A percentile compares a stretch with the other conserved stretches of the same genome.
These are phyloP conservation scores for Arachis monticola DNA, from an alignment of 331 rosid species.

Conservation along the genomic window DNA sequence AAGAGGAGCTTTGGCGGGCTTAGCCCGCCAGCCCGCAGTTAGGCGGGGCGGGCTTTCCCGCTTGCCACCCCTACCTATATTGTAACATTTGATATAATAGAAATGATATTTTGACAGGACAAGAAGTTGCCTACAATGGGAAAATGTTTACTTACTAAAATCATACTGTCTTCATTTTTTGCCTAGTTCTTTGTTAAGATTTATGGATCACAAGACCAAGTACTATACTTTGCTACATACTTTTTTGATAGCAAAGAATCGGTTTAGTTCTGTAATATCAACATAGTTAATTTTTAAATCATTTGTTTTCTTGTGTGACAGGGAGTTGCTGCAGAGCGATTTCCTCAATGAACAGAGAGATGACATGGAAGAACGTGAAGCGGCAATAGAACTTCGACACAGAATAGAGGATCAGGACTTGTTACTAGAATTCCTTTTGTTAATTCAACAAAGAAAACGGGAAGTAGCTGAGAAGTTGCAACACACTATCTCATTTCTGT, in stretches of 20 bases:
- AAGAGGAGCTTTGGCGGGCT: too few relatives aligned
- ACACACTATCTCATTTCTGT: constrained; percentile 74
- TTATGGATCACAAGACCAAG: too few relatives aligned
- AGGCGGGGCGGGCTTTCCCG: too few relatives aligned
- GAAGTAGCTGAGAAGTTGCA: constrained; percentile 80
- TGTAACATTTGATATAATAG: too few relatives aligned
- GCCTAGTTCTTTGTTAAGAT: too few relatives aligned
- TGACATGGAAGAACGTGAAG: constrained; percentile 85
- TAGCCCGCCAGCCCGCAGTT: too few relatives aligned
- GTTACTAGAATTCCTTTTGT: constrained; percentile 81
- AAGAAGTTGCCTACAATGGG: too few relatives aligned
- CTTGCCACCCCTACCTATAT: too few relatives aligned
- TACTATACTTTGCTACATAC: too few relatives aligned
- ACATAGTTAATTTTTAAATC: constrained; percentile 16
- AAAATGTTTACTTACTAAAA: too few relatives aligned
- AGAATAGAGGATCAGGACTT: constrained; percentile 85
- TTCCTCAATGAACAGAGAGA: constrained; percentile 85
- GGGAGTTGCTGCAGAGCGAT: constrained; percentile 83
- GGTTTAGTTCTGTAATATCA: constrained; percentile 8
- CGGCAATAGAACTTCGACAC: constrained; percentile 80
- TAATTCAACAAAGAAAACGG: constrained; percentile 76
- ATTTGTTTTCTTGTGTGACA: constrained; percentile 52
- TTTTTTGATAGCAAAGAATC: constrained; percentile 8
- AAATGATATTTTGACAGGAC: too few relatives aligned
- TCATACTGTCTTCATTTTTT: too few relatives aligned